Conservation (phyloP, 208 protist genomes). For the Leishmania lainsoni region DNA sequence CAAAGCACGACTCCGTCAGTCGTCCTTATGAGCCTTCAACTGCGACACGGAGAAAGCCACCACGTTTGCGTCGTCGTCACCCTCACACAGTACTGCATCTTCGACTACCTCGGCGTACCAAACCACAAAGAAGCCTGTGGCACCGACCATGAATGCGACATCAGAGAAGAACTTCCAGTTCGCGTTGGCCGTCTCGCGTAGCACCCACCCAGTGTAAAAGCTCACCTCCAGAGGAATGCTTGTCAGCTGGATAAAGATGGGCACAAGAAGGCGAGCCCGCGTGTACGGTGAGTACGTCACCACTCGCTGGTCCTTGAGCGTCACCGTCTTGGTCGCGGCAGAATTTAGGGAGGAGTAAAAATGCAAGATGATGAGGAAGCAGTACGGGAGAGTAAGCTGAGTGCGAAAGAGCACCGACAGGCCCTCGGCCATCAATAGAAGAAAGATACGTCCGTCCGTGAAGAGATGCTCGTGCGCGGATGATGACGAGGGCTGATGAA, state of each 20-base stretch:
- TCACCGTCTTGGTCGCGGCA: slow-evolving; percentile 25
- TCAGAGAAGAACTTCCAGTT: slow-evolving; percentile 86
- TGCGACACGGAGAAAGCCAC: background rate
- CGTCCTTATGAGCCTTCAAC: background rate
- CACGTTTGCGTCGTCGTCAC: background rate
- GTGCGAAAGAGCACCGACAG: slow-evolving; percentile 48
- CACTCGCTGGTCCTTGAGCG: slow-evolving; percentile 26
- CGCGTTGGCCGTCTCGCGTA: slow-evolving; percentile 66
- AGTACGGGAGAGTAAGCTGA: slow-evolving; percentile 57
- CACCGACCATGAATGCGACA: slow-evolving; percentile 40
- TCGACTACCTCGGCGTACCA: slow-evolving; percentile 49
- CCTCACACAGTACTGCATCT: slow-evolving; percentile 18
- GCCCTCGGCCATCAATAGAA: slow-evolving; percentile 52
- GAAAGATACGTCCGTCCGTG: slow-evolving; percentile 38
- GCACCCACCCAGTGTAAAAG: slow-evolving; percentile 70
- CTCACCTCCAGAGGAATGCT: slow-evolving; percentile 54
- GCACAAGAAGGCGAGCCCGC: slow-evolving; percentile 51
- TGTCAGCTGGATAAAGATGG: slow-evolving; percentile 48
- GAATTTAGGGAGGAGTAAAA: slow-evolving; percentile 65
- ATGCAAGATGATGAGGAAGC: slow-evolving; percentile 47
- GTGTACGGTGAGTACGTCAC: slow-evolving; percentile 49
- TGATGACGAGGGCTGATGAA: slow-evolving; percentile 13
- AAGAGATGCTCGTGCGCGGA: slow-evolving; percentile 34
- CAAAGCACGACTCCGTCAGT: background rate
- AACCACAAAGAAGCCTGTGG: slow-evolving; percentile 46